Evolutionary conservation across 352 stramenopile species (phyloP).

Genomic region (Phytopythium delawarense): DNA sequence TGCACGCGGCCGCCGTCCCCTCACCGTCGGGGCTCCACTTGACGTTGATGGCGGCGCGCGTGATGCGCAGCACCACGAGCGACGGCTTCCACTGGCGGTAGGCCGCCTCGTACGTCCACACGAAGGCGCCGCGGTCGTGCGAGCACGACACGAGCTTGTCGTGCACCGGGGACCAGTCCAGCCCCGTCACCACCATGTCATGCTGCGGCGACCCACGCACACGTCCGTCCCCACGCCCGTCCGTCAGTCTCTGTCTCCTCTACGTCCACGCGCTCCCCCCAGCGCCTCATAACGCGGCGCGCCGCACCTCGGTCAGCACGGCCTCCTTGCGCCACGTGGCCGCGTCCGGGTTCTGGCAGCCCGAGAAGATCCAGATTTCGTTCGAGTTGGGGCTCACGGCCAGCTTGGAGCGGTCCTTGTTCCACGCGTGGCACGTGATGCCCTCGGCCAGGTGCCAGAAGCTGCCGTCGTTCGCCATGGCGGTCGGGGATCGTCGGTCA

Average conservation of each 20-base stretch:
- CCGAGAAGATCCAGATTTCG: constrained; percentile 91
- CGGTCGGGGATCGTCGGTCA: background rate
- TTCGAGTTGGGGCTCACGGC: constrained; percentile 92
- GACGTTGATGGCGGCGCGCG: constrained; percentile 89
- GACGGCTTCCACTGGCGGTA: constrained; percentile 89
- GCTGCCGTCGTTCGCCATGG: constrained; percentile 37
- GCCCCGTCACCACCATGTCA: constrained; percentile 90
- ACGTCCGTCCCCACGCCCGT: background rate
- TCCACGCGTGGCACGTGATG: constrained; percentile 92
- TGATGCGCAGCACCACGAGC: constrained; percentile 90
- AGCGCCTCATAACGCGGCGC: background rate
- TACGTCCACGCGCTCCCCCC: background rate
- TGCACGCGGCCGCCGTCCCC: background rate
- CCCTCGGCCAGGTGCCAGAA: constrained; percentile 77
- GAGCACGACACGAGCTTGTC: constrained; percentile 94
- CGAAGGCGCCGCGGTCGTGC: constrained; percentile 93
- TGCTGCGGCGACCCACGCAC: constrained; percentile 42
- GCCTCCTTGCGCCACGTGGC: constrained; percentile 83
- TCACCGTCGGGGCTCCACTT: constrained; percentile 92
- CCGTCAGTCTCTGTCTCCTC: background rate
- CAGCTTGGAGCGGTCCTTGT: constrained; percentile 86
- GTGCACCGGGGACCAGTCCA: constrained; percentile 92
- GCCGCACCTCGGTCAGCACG: constrained; percentile 66
- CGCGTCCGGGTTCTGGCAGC: constrained; percentile 69
- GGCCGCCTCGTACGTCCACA: constrained; percentile 90